Percentiles rank a stretch among this genome's conserved stretches.
Conservation (phyloP, 345 rosid species). For the Eucalyptus globulus region DNA sequence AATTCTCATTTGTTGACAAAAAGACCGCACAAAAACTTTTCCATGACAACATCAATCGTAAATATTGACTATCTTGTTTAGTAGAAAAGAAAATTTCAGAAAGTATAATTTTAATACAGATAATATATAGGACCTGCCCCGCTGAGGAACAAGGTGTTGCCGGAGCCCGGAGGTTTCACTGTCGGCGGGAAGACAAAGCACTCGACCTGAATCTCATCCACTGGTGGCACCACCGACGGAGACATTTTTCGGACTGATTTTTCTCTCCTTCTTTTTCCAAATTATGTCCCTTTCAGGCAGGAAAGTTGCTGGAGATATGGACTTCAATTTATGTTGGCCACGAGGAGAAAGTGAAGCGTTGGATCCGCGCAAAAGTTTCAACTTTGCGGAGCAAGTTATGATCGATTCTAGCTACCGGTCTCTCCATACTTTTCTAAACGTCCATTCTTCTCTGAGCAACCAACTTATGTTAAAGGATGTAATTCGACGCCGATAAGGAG, state of each 20-base stretch:
- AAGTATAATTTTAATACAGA: neutral
- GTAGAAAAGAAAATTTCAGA: neutral
- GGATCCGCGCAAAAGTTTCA: neutral
- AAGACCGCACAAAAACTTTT: neutral
- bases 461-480: neutral
- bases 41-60: neutral
- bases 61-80: neutral
- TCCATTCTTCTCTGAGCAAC: neutral
- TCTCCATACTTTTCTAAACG: neutral
- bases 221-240: constrained; percentile 1
- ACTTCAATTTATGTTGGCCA: neutral
- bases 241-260: neutral
- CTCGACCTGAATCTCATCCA: constrained; percentile 32
- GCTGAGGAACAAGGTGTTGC: constrained; percentile 45
- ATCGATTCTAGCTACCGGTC: neutral
- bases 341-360: neutral
- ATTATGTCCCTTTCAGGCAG: neutral
- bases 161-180: constrained; percentile 49
- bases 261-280: neutral
- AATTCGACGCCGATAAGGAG: neutral
- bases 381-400: neutral
- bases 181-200: constrained; percentile 28
- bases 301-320: neutral
- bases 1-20: neutral
- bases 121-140: constrained; percentile 38